phyloP scores from a whole-genome alignment of 768 basidiomycete genomes.

The Pulveroboletus ravenelii region DNA sequence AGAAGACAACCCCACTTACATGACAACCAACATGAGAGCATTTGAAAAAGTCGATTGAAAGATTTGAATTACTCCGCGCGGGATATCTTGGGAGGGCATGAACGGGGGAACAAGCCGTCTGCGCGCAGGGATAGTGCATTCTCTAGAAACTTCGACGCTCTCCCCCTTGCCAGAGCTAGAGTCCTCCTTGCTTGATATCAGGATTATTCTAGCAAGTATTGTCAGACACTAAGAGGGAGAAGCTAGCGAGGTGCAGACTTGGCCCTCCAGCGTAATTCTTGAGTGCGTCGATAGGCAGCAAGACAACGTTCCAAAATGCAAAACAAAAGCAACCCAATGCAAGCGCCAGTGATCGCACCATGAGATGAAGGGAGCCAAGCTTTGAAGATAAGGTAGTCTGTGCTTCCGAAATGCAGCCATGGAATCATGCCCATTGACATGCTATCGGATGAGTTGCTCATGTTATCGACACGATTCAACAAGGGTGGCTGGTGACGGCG shows the following conservation, averaged over 20 bases:
- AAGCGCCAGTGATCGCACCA: conserved; percentile 72
- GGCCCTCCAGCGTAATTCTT: conserved; percentile 54
- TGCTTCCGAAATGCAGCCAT: conserved; percentile 63
- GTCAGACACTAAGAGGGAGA: not conserved
- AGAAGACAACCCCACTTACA: conserved; percentile 43
- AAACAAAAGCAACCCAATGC: conserved; percentile 63
- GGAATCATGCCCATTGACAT: conserved; percentile 48
- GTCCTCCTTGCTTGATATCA: not conserved
- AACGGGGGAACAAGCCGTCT: conserved; percentile 52
- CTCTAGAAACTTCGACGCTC: not conserved
- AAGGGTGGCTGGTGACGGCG: not conserved
- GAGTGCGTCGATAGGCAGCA: conserved; percentile 46
- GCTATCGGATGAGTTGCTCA: conserved; percentile 7
- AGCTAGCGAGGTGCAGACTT: conserved; percentile 37
- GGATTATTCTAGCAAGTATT: conserved; percentile 7
- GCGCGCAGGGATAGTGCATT: conserved; percentile 6
- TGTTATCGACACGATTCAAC: not conserved
- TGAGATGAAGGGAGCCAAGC: conserved; percentile 61
- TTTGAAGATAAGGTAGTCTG: conserved; percentile 64
- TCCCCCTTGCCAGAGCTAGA: conserved; percentile 2
- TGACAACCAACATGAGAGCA: conserved; percentile 74
- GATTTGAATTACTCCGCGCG: conserved; percentile 62
- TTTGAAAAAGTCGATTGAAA: conserved; percentile 62
- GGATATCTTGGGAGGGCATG: conserved; percentile 58
- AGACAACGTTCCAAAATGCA: conserved; percentile 70